Evolutionary conservation across 352 stramenopile genomes (phyloP).

Genomic region (Pythium chondricola): DNA sequence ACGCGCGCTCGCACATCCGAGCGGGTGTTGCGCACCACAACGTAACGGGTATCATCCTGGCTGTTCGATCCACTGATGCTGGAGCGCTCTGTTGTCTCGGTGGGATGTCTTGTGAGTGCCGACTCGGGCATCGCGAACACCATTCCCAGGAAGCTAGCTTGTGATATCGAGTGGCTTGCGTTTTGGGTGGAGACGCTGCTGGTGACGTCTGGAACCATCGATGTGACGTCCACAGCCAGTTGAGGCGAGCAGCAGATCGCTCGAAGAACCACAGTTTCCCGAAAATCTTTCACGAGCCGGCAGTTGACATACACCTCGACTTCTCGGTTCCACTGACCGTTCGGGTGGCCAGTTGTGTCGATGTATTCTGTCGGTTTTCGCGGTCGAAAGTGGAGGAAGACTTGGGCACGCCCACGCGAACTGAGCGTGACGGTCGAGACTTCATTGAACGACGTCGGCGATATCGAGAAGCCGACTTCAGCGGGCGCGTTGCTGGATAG

Average conservation of each 20-base stretch:
- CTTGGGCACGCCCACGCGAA: conserved; percentile 64
- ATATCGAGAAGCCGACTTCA: conserved; percentile 81
- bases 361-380: conserved; percentile 31
- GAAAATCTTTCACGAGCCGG: conserved; percentile 83
- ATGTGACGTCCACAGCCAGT: conserved; percentile 60
- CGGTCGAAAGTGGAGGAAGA: conserved; percentile 84
- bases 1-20: conserved; percentile 57
- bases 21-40: conserved; percentile 76
- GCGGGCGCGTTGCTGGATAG: conserved; percentile 77
- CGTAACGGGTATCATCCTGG: conserved; percentile 39
- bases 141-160: conserved; percentile 73
- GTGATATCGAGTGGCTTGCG: conserved; percentile 27
- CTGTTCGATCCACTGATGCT: conserved; percentile 6
- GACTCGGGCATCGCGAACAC: conserved; percentile 78
- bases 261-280: conserved; percentile 74
- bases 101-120: conserved; percentile 36
- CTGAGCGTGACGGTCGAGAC: conserved; percentile 69
- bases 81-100: conserved; percentile 21
- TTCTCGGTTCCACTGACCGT: conserved; percentile 69
- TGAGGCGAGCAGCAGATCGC: conserved; percentile 77
- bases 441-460: conserved; percentile 78
- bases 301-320: conserved; percentile 87
- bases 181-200: conserved; percentile 19
- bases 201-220: conserved; percentile 33
- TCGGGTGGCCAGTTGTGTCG: conserved; percentile 1